Base-by-base conservation (phyloP, 2,329 filamentous ascomycete species). In the Penicillium italicum region DNA sequence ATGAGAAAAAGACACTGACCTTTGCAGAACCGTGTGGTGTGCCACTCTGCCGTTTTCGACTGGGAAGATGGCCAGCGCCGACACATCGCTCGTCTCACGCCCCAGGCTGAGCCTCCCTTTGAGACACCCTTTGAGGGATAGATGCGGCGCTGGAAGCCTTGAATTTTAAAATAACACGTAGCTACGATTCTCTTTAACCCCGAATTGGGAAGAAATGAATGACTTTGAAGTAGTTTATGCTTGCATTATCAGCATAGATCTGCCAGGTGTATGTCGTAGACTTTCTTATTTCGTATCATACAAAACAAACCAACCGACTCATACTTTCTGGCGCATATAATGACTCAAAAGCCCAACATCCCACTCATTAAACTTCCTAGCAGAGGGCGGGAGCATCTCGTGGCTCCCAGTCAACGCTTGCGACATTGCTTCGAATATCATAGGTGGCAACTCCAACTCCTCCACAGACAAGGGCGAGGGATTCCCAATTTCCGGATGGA, bases 31-130 rank as follows among this genome's bases (percentile, higher is more conserved):
- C 80, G 90, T 31, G 84, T 92, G 0, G 91, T 88, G 10, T 82
- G 85, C 63, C 90, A 96, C 72, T 88, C 88, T 7, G 90, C 90
- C 2, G 76, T 93, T 37, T 78, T 93, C 4, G 90, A 95, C 71
- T 96, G 90, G 90, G 84, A 88, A 63, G 84, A 84, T 69, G 90
- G 90, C 3, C 85, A 90, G 72, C 79, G 91, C 56, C 81, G 91
- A 48, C 90, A 95, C 75, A 74, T 95, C 59, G 90, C 90, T 5
- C 82, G 91, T 41, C 87, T 95, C 67, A 93, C 90, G 5, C 90
- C 90, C 0, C 89, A 93, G 75, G 90, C 89, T 1, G 90, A 95
- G 78, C 74, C 77, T 57, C 90, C 90, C 0, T 89, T 78, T 62
- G 87, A 94, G 79, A 94, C 85, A 1, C 83, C 84, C 0, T 84